Base-by-base conservation (phyloP, 2,329 filamentous ascomycete genomes). In the Whalleya microplaca region DNA sequence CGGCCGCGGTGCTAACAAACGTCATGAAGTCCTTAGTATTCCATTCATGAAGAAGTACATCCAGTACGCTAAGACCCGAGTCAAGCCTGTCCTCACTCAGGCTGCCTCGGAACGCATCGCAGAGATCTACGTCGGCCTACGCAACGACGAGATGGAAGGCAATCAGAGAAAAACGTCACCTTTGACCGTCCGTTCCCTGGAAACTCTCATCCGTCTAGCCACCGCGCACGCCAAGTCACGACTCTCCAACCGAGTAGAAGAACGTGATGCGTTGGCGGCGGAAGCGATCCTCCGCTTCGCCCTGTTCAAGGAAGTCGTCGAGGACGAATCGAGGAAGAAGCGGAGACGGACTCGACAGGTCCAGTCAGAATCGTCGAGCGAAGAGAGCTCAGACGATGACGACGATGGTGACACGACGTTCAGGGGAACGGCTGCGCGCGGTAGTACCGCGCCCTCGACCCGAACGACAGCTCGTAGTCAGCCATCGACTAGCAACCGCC, bases 21-120 rank as follows among this genome's bases (percentile, higher is more conserved):
- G 89, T 63, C 85, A 90, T 4, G 92, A 97, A 72, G 91, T 99
- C 14, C 80, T 99, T 51, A 96, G 91, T 76, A 97, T 99, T 58
- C 91, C 93, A 0, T 99, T 99, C 76, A 92, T 99, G 80, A 99
- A 99, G 79, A 99, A 99, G 77, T 99, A 97, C 74, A 96, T 99
- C 45, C 95, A 99, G 72, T 99, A 99, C 73, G 92, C 95, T 63
- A 99, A 99, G 79, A 90, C 85, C 37, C 83, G 95, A 70, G 84
- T 96, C 69, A 96, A 92, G 82, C 95, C 95, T 0, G 80, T 96
- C 41, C 79, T 99, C 59, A 96, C 93, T 0, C 92, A 95, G 70
- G 92, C 92, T 44, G 94, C 95, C 5, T 91, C 92, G 10, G 92
- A 97, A 66, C 91, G 96, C 62, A 96, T 99, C 69, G 88, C 93